Base-by-base conservation (phyloP, 768 basidiomycete species). In the Cubamyces lactineus region DNA sequence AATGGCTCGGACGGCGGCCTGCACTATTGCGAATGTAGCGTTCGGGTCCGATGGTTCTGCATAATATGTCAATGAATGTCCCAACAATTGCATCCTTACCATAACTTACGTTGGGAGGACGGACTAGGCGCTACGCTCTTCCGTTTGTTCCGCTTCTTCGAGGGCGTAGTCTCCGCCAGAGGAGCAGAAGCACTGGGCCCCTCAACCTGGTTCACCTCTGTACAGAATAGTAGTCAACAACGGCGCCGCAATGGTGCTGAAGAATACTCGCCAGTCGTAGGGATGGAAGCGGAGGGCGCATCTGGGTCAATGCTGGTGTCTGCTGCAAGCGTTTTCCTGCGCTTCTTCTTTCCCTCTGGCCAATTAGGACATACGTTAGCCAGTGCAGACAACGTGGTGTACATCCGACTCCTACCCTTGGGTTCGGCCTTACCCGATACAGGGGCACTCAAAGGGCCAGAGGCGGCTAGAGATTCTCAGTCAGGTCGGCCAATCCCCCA, bases 281-380 rank as follows among this genome's bases (percentile, higher is more conserved):
- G 5, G 8, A 42, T 24, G 0, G 41, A 43, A 43, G 57, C 28
- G 30, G 23, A 39, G 23, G 49, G 45, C 3, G 41, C n/a, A 1
- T 52, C 49, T 3, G 42, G 28, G n/a, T 45, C 57, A 21, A 51
- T 26, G 9, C 40, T 45, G 15, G 57, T 43, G 23, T 59, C 57
- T 1, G 57, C 49, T 1, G 41, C 41, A 8, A 51, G 40, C 13
- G 49, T 59, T 30, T 51, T 59, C 21, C 49, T 28, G 3, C 57
- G 57, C 9, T 59, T 59, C 57, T 41, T 59, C 42, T 59, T 59
- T 21, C 51, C 49, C 47, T 57, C 56, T 57, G 23, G 28, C 17
- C 1, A 16, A 16, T 23, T 21, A 40, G 3, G n/a, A n/a, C n/a
- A 21, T 19, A 12, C 2, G 30, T 41, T 7, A 43, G n/a, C 45